phyloP scores from a whole-genome alignment of 2,329 filamentous ascomycete species.

The Onygenales sp. region DNA sequence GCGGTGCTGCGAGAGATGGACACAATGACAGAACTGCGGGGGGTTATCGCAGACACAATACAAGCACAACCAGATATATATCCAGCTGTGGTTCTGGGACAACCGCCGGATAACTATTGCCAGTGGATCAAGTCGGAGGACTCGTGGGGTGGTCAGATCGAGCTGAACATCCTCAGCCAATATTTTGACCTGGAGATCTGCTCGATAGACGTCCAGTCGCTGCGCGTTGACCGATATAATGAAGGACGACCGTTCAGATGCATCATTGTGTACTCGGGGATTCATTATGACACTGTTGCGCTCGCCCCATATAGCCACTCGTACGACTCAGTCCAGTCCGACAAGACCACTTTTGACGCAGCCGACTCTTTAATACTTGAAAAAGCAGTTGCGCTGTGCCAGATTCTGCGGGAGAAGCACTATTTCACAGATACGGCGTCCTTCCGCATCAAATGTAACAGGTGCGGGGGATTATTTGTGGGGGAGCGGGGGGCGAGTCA shows the following conservation, averaged over 20 bases:
- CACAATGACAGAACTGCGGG: constrained; percentile 62
- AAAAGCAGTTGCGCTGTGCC: constrained; percentile 55
- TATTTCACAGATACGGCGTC: constrained; percentile 85
- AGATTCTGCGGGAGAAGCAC: constrained; percentile 58
- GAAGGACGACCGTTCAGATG: constrained; percentile 61
- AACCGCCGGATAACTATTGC: constrained; percentile 65
- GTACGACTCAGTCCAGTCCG: constrained; percentile 59
- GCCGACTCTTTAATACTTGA: constrained; percentile 46
- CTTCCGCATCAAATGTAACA: constrained; percentile 69
- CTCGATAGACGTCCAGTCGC: constrained; percentile 67
- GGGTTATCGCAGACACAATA: constrained; percentile 70
- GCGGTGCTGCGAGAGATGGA: constrained; percentile 62
- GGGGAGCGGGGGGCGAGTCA: constrained; percentile 38
- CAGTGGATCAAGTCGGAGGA: constrained; percentile 69
- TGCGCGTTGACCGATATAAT: constrained; percentile 66
- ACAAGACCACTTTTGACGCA: constrained; percentile 64
- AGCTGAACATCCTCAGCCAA: constrained; percentile 73
- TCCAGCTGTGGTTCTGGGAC: constrained; percentile 66
- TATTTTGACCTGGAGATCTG: constrained; percentile 80
- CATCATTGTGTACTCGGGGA: constrained; percentile 80
- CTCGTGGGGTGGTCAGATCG: constrained; percentile 86
- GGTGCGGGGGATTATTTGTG: constrained; percentile 35
- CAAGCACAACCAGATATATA: constrained; percentile 63
- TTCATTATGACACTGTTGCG: constrained; percentile 87
- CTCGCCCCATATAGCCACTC: constrained; percentile 53